These are phyloP conservation scores for Ettlia oleoabundans DNA, from an alignment of 139 green algal species.

Conservation along the genomic window DNA sequence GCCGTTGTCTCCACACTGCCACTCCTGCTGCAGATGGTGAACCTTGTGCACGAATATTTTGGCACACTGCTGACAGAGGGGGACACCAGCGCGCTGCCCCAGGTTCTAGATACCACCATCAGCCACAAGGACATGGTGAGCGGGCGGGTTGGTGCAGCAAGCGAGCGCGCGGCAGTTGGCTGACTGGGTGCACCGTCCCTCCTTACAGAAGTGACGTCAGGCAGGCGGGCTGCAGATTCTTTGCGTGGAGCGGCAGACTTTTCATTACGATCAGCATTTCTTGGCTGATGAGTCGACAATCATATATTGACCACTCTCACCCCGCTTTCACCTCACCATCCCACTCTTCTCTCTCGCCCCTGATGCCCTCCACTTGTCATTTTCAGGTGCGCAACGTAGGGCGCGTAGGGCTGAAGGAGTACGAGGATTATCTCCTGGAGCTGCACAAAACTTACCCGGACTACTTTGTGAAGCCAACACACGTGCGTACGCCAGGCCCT, in stretches of 20 bases:
- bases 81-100: neutral
- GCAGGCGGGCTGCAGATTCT: too few relatives aligned
- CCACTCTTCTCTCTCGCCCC: too few relatives aligned
- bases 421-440: neutral
- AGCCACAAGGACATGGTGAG: constrained; percentile 31
- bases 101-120: neutral
- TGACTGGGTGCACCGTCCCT: too few relatives aligned
- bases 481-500: neutral
- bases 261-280: too few relatives aligned
- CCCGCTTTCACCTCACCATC: too few relatives aligned
- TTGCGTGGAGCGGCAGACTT: too few relatives aligned
- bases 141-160: neutral
- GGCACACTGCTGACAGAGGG: constrained; percentile 14
- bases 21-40: constrained; percentile 22
- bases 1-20: neutral
- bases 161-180: too few relatives aligned
- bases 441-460: constrained; percentile 24
- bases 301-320: too few relatives aligned
- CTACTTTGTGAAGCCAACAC: neutral
- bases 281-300: too few relatives aligned
- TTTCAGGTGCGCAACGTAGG: constrained; percentile 16
- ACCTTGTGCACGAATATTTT: constrained; percentile 26
- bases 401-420: constrained; percentile 27
- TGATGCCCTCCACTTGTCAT: too few relatives aligned
- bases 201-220: too few relatives aligned